A percentile compares a stretch with the other conserved stretches of the same genome.
These are phyloP conservation scores for Thalassiosira hispida DNA, from an alignment of 352 stramenopile genomes.

Conservation along the genomic window DNA sequence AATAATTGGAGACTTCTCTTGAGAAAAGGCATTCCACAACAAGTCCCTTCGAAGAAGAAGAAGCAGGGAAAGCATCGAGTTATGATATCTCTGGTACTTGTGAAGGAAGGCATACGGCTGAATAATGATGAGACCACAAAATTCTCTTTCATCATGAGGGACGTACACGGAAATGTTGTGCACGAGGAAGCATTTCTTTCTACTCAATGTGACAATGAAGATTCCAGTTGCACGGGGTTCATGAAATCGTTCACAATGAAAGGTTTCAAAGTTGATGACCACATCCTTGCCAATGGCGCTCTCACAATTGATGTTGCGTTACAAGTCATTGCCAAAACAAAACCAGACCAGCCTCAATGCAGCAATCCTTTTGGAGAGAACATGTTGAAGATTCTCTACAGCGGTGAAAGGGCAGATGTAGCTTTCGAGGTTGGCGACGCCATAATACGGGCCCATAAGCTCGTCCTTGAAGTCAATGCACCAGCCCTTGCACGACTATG, in stretches of 20 bases:
- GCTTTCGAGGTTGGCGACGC: neutral
- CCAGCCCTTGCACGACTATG: constrained; percentile 25
- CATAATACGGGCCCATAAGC: constrained; percentile 13
- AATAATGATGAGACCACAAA: neutral
- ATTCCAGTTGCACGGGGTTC: neutral
- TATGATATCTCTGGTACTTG: neutral
- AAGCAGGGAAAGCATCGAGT: neutral
- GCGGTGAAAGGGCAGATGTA: constrained; percentile 13
- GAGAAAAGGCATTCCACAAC: neutral
- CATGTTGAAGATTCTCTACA: constrained; percentile 16
- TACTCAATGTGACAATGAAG: neutral
- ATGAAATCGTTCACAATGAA: constrained; percentile 3
- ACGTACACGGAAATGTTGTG: neutral
- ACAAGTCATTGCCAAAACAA: neutral
- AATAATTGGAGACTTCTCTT: constrained; percentile 5
- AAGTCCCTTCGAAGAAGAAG: neutral
- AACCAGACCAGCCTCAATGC: neutral
- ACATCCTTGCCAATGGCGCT: constrained; percentile 11
- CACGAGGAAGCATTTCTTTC: constrained; percentile 8
- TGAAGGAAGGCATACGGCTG: neutral
- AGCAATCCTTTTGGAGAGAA: constrained; percentile 8
- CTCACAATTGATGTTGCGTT: constrained; percentile 18
- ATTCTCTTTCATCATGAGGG: constrained; percentile 8
- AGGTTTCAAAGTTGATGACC: neutral
- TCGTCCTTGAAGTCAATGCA: constrained; percentile 28